Base-by-base conservation (phyloP, 345 rosid genomes). In the Carallia pectinifolia region DNA sequence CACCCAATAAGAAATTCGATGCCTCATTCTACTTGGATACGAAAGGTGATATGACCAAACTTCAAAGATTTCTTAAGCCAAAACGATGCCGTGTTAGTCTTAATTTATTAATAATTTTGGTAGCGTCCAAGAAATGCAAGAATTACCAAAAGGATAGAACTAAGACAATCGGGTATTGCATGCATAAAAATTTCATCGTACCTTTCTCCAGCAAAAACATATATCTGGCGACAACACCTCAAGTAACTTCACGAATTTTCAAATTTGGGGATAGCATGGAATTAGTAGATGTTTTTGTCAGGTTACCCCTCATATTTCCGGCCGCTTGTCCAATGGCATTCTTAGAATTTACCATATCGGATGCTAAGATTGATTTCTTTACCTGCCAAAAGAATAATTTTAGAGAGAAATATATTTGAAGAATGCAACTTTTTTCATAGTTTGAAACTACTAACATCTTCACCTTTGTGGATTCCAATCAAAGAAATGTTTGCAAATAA, bases 211-310 rank as follows among this genome's bases (percentile, higher is more conserved):
- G 62, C 39, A 23, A 61, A 61, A 60, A 38, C 56, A 2, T 17
- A 62, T 2, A 13, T 64, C 61, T 67, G 56, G 55, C 66, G 73
- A 16, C 17, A 58, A 29, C 48, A 72, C 44, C 54, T 79, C 77
- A 70, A 56, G 71, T 63, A 59, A 71, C 78, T 67, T 71, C 69
- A 36, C 63, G 78, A 61, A 72, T 71, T 80, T 87, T 79, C 72
- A 84, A 64, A 74, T 87, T 84, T 60, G 91, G 81, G n/a, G 89
- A 79, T 9, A 87, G 84, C 69, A 88, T 33, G 50, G 80, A 58
- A 74, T 84, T 91, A 30, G 86, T 82, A 66, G 89, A 74, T 18
- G 85, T 70, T 89, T 87, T 93, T 68, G 86, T 75, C 65, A 81
- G 72, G 73, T 79, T 87, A 34, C 88, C 80, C 88, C 82, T 91